Base-by-base conservation (phyloP, 179 eudicot species). In the Gypsophila paniculata region DNA sequence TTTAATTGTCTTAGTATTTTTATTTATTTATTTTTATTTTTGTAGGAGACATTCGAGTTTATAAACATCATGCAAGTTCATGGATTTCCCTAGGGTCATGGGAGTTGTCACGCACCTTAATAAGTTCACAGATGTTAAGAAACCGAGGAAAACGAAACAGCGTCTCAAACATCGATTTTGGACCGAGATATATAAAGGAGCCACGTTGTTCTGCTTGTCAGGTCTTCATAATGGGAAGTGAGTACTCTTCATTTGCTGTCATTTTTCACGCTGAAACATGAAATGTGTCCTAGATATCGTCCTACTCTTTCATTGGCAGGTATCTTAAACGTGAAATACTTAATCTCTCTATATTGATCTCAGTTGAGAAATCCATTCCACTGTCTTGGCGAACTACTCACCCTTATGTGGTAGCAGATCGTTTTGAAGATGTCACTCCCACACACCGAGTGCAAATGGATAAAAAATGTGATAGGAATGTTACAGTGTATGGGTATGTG, bases 61-160 rank as follows among this genome's bases (percentile, higher is more conserved):
- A 86, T 94, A 55, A 94, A 94, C 75, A 81, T 91, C 59, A 61
- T 94, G 88, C 94, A 94, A 85, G 84, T 79, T 75, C 99, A 94
- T 77, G 96, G 97, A 70, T 89, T 88, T 68, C n/a, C 97, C 99
- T 8, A 89, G 82, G 77, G 85, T 91, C 57, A 94, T 94, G 97
- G 99, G 99, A 65, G 97, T 94, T 76, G 97, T 94, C 74, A 91
- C 97, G 17, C 96, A 94, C 70, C 89, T 94, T 73, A 96, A 94
- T 82, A 82, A 88, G 82, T 94, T 94, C 77, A 87, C 83, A 84
- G 99, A 94, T 78, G 90, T 83, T 55, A 89, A 89, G 82, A 94
- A 89, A 82, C 86, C 89, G 62, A 89, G 79, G 78, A 91, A 91
- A 80, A 91, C 91, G 74, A 94, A 94, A 79, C 91, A 91, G 81